A percentile compares a stretch with the other conserved stretches of the same genome.
Evolutionary conservation across 1,139 yeast species (phyloP).

Genomic region (Waltiozyma sp.): DNA sequence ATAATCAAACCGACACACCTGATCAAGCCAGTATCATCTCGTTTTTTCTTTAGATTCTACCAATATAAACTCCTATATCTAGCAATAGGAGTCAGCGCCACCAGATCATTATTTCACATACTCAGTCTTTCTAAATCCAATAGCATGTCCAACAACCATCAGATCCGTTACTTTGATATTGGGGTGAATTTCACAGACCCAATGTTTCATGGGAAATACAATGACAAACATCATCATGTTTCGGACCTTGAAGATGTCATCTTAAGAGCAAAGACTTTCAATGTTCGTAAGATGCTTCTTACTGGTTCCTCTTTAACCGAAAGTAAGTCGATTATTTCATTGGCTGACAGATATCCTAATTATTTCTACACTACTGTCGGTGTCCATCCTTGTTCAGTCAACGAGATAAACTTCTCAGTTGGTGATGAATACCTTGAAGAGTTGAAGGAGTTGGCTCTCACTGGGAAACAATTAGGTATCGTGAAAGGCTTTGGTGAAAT

Average conservation of each 20-base stretch:
- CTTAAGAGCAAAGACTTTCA: constrained; percentile 49
- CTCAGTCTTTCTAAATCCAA: no score
- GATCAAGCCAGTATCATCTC: no score
- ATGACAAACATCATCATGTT: constrained; percentile 57
- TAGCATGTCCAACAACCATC: not conserved
- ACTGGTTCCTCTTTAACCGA: constrained; percentile 77
- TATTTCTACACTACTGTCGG: constrained; percentile 67
- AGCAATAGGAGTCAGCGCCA: no score
- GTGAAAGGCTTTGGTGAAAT: constrained; percentile 85
- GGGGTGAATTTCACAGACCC: constrained; percentile 84
- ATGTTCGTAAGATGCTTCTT: constrained; percentile 61
- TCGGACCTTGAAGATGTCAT: constrained; percentile 58
- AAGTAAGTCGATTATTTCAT: constrained; percentile 35
- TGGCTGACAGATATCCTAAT: constrained; percentile 28
- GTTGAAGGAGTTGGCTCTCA: constrained; percentile 36
- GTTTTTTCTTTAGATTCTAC: no score
- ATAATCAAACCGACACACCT: no score
- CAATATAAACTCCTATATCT: no score
- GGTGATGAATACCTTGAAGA: constrained; percentile 32
- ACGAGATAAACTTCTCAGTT: constrained; percentile 33
- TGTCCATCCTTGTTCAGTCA: constrained; percentile 86
- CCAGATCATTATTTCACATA: no score
- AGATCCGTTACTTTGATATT: constrained; percentile 24
- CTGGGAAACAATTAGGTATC: constrained; percentile 38
- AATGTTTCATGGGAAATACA: constrained; percentile 76